Percentiles rank a stretch among this genome's conserved stretches.
Evolutionary conservation across 306 rosid genomes (phyloP).

Genomic region (Malus sylvestris): DNA sequence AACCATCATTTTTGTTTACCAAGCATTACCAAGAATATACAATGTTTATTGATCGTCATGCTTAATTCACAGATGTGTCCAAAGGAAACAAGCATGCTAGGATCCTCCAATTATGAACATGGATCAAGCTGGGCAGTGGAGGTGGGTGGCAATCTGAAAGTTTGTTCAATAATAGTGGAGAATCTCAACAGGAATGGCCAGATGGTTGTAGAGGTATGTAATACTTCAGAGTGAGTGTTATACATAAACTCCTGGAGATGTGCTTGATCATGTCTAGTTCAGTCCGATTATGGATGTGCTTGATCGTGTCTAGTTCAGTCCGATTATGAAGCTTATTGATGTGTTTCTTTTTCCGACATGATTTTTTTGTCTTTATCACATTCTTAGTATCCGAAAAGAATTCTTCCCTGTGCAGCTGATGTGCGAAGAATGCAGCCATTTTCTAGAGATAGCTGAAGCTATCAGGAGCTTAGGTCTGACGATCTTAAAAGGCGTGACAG

Average conservation of each 20-base stretch:
- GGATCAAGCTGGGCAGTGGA: slow-evolving; percentile 99
- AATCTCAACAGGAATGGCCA: slow-evolving; percentile 84
- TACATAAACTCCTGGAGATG: not conserved
- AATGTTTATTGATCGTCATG: slow-evolving; percentile 2
- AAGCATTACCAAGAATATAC: not conserved
- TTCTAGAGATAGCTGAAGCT: slow-evolving; percentile 94
- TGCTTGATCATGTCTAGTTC: not conserved
- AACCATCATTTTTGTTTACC: not conserved
- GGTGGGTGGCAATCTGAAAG: slow-evolving; percentile 88
- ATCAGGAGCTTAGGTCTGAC: slow-evolving; percentile 75
- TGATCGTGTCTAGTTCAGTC: not conserved
- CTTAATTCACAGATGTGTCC: slow-evolving; percentile 46
- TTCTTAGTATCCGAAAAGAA: slow-evolving; percentile 7
- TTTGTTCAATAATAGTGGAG: slow-evolving; percentile 75
- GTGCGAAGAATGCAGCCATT: slow-evolving; percentile 92
- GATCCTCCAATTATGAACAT: slow-evolving; percentile 51
- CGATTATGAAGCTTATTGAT: not conserved
- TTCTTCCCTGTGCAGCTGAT: slow-evolving; percentile 52
- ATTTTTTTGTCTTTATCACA: not conserved
- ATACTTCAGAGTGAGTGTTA: not conserved
- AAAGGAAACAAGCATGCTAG: slow-evolving; percentile 48
- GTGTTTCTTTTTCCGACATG: not conserved
- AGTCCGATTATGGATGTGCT: not conserved
- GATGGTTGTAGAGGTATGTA: slow-evolving; percentile 86
- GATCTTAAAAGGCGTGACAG: slow-evolving; percentile 72